Conservation (phyloP, 2,329 filamentous ascomycete species). For the Lachnellula occidentalis region DNA sequence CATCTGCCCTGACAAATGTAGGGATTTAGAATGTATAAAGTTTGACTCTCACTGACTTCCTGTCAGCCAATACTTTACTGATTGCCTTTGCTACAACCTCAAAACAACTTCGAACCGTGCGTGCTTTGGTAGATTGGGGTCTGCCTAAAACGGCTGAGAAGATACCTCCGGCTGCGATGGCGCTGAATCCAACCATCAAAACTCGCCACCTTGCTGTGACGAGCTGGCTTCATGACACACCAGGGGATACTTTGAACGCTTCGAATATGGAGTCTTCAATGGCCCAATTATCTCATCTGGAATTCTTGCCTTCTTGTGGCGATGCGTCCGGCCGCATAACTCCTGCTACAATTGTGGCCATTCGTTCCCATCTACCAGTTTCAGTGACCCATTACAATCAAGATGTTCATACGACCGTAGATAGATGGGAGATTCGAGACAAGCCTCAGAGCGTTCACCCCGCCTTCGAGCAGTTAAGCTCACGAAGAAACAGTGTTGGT, state of each 20-base stretch:
- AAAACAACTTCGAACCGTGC: slow-evolving; percentile 68
- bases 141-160: slow-evolving; percentile 51
- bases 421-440: slow-evolving; percentile 74
- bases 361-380: slow-evolving; percentile 59
- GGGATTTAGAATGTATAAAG: slow-evolving; percentile 17
- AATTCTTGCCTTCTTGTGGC: slow-evolving; percentile 62
- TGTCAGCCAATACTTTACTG: slow-evolving; percentile 44
- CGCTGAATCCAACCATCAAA: slow-evolving; percentile 47
- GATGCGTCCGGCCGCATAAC: slow-evolving; percentile 39
- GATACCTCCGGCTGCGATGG: slow-evolving; percentile 41
- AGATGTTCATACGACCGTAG: slow-evolving; percentile 67
- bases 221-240: slow-evolving; percentile 40
- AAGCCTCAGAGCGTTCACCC: slow-evolving; percentile 62
- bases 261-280: slow-evolving; percentile 47
- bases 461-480: slow-evolving; percentile 71
- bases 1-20: slow-evolving; percentile 69
- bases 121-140: slow-evolving; percentile 71
- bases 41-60: slow-evolving; percentile 8
- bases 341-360: slow-evolving; percentile 62
- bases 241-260: slow-evolving; percentile 23
- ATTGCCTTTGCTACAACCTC: slow-evolving; percentile 64
- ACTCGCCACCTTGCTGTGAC: slow-evolving; percentile 53
- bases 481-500: slow-evolving; percentile 51
- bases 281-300: slow-evolving; percentile 66
- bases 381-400: slow-evolving; percentile 53